phyloP scores from a whole-genome alignment of 345 rosid genomes.

The Citrus hindsii region DNA sequence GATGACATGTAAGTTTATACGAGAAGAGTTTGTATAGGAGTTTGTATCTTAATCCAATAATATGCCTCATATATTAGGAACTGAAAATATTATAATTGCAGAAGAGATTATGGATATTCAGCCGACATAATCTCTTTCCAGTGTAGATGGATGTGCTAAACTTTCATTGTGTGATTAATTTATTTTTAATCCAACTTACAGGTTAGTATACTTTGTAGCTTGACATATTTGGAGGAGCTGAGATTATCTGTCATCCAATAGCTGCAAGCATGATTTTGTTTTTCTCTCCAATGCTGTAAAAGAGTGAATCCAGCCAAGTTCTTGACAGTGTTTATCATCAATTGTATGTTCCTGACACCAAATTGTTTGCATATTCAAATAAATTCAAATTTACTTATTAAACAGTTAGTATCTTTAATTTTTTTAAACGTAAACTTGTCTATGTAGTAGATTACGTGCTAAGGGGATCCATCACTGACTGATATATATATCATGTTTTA shows the following conservation, averaged over 20 bases:
- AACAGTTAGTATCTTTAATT: neutral
- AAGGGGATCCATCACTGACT: neutral
- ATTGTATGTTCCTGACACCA: conserved; percentile 27
- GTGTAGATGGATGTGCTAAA: neutral
- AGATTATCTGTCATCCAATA: neutral
- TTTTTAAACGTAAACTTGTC: neutral
- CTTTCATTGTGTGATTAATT: neutral
- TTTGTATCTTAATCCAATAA: neutral
- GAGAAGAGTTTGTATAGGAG: neutral
- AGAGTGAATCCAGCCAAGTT: conserved; percentile 16
- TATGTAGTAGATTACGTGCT: neutral
- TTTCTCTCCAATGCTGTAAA: neutral
- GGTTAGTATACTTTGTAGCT: conserved; percentile 9
- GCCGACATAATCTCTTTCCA: neutral
- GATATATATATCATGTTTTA: neutral
- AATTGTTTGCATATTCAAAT: neutral
- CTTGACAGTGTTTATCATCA: conserved; percentile 18
- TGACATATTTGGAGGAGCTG: conserved; percentile 13
- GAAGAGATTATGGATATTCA: neutral
- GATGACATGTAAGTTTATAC: neutral
- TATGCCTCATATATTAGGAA: neutral
- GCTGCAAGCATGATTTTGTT: conserved; percentile 18
- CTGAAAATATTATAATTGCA: neutral
- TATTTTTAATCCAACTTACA: neutral
- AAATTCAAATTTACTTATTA: neutral